A percentile compares a stretch with the other conserved stretches of the same genome.
Conservation (phyloP, 164 flowering plant species). For the Stephania japonica region DNA sequence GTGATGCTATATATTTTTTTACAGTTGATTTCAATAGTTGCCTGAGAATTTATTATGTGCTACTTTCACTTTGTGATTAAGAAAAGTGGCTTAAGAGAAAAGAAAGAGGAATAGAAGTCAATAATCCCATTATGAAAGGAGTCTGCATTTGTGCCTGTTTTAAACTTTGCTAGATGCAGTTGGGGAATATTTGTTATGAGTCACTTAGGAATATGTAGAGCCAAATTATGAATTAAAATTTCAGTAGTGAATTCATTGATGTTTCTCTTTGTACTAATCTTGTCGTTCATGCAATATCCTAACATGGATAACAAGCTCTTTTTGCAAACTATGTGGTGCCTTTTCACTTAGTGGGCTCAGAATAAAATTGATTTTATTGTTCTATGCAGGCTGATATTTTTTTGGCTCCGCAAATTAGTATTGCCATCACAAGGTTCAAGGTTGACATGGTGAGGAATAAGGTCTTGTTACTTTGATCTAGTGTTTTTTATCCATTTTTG, state of each 20-base stretch:
- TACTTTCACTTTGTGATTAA: no score
- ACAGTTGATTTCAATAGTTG: not conserved
- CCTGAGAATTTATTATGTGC: not conserved
- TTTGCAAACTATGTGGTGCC: not conserved
- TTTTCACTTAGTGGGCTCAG: not conserved
- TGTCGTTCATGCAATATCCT: not conserved
- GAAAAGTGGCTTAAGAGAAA: not conserved
- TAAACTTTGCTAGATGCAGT: not conserved
- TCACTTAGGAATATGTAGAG: not conserved
- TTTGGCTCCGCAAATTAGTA: conserved; percentile 59
- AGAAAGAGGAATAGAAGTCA: not conserved
- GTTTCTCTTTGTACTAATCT: not conserved
- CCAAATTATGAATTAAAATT: not conserved
- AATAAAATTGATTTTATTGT: conserved; percentile 1
- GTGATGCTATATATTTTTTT: not conserved
- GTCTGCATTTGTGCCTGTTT: not conserved
- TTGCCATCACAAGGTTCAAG: conserved; percentile 36
- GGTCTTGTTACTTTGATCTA: not conserved
- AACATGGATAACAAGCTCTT: not conserved
- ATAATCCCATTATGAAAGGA: not conserved
- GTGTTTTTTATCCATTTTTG: not conserved
- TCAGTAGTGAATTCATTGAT: not conserved
- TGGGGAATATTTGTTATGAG: not conserved
- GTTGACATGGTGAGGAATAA: conserved; percentile 48
- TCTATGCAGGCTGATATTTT: conserved; percentile 67